Conservation (phyloP, 1,284 basidiomycete genomes). For the Stereum hirsutum region DNA sequence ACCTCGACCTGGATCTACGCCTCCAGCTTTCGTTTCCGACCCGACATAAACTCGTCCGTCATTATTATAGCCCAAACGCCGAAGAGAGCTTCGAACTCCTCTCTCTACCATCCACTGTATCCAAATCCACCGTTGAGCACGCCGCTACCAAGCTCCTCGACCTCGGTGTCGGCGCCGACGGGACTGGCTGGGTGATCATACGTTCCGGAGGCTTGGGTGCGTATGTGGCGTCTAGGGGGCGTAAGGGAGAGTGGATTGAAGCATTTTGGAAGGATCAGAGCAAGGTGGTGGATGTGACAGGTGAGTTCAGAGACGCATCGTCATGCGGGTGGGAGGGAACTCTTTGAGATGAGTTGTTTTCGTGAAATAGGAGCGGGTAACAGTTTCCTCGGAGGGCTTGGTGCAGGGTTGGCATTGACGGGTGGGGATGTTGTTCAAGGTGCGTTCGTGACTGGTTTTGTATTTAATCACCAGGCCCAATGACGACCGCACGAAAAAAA, state of each 20-base stretch:
- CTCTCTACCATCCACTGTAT: constrained; percentile 39
- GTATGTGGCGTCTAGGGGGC: constrained; percentile 43
- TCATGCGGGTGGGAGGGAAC: neutral
- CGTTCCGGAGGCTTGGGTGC: constrained; percentile 73
- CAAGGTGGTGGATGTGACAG: constrained; percentile 78
- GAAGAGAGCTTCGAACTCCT: constrained; percentile 65
- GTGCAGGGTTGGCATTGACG: constrained; percentile 57
- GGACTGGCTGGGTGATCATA: constrained; percentile 57
- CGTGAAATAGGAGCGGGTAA: constrained; percentile 69
- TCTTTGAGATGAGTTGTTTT: constrained; percentile 5
- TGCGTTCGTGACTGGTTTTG: constrained; percentile 26
- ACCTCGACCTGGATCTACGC: neutral
- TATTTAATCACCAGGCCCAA: neutral
- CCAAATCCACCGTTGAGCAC: constrained; percentile 43
- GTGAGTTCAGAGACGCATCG: constrained; percentile 26
- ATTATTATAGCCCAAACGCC: constrained; percentile 80
- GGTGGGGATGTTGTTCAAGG: constrained; percentile 58
- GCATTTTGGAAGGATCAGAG: constrained; percentile 60
- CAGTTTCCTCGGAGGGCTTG: constrained; percentile 77
- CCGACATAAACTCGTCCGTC: too few species aligned
- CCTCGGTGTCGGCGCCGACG: constrained; percentile 41
- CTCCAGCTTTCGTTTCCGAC: too few species aligned
- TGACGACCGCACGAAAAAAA: neutral
- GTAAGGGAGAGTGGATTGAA: constrained; percentile 56
- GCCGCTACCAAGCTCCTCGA: constrained; percentile 52